These are phyloP conservation scores for Cryphonectria naterciae DNA, from an alignment of 2,329 filamentous ascomycete genomes.

Conservation along the genomic window DNA sequence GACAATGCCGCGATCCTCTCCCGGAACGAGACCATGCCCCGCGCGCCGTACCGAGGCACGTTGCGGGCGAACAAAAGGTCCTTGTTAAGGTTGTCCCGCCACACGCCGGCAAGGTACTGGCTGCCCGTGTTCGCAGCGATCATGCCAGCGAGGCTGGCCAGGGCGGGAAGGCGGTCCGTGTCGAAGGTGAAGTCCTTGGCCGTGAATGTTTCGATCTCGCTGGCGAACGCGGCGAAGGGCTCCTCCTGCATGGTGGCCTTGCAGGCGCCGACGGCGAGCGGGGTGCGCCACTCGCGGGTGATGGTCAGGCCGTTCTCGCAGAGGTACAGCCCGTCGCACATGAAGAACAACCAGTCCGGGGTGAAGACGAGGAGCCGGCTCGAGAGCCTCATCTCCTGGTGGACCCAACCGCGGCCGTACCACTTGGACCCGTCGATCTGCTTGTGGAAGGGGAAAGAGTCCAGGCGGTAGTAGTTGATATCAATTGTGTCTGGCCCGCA, in stretches of 20 bases:
- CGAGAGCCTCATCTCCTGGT: constrained; percentile 1
- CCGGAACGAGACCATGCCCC: not conserved
- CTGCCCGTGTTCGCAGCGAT: not conserved
- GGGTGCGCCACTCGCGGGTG: not conserved
- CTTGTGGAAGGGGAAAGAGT: not conserved
- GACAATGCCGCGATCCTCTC: not conserved
- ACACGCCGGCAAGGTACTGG: not conserved
- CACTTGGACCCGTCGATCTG: not conserved
- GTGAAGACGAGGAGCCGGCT: not conserved
- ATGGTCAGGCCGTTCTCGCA: not conserved
- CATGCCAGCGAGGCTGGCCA: not conserved
- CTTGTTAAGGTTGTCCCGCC: not conserved
- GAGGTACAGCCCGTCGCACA: not conserved
- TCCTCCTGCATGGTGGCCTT: not conserved
- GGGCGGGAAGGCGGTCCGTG: not conserved
- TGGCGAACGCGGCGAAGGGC: not conserved
- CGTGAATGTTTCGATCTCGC: not conserved
- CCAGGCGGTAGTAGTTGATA: not conserved
- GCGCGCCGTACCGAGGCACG: not conserved
- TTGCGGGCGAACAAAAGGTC: not conserved
- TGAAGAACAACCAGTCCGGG: not conserved
- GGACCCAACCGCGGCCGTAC: not conserved
- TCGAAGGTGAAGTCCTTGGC: constrained; percentile 1
- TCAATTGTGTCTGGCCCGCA: not conserved
- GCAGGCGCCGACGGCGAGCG: not conserved